Percentiles rank a stretch among this genome's conserved stretches.
Evolutionary conservation across 345 rosid species (phyloP).

Genomic region (Citrus maxima): DNA sequence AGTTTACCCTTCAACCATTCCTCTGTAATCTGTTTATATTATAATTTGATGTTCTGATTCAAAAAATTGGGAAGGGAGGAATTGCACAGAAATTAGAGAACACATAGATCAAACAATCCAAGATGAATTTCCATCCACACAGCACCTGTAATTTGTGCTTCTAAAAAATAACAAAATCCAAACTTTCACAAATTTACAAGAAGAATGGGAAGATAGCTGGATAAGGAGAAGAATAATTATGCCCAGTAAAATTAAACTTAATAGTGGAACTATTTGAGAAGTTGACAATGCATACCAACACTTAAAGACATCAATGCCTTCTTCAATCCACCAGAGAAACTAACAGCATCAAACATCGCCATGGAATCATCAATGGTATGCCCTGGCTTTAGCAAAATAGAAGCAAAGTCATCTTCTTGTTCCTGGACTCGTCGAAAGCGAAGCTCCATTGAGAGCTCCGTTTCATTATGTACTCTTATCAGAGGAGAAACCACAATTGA

Average conservation of each 20-base stretch:
- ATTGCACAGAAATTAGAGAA: background rate
- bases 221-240: background rate
- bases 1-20: background rate
- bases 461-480: constrained; percentile 77
- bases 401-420: constrained; percentile 53
- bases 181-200: background rate
- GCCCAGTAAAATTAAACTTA: background rate
- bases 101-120: background rate
- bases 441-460: constrained; percentile 71
- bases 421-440: constrained; percentile 70
- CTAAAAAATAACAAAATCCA: background rate
- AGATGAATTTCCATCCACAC: background rate
- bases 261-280: background rate
- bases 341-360: constrained; percentile 73
- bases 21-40: background rate
- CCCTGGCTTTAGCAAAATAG: constrained; percentile 61
- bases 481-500: constrained; percentile 82
- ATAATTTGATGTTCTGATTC: background rate
- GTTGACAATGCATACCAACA: constrained; percentile 53
- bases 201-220: background rate
- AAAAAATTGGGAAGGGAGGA: background rate
- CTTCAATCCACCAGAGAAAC: constrained; percentile 66
- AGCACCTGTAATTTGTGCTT: background rate
- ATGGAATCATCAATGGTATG: constrained; percentile 81
- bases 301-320: constrained; percentile 75